Base-by-base conservation (phyloP, 352 stramenopile genomes). In the Phytophthora quininea region DNA sequence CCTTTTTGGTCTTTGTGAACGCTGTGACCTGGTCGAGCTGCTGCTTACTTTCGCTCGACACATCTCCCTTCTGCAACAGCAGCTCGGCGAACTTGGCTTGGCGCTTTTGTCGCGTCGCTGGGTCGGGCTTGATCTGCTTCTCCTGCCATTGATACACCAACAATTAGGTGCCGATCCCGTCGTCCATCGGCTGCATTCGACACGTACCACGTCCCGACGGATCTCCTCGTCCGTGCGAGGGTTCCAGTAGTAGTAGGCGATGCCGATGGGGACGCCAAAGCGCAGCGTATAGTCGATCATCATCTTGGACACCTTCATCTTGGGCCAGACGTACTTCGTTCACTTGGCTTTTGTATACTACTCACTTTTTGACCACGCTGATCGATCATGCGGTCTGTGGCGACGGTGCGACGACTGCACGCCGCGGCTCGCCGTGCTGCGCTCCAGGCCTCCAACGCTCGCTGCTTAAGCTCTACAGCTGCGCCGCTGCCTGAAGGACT, bases 301-400 rank as follows among this genome's bases (percentile, higher is more conserved):
- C 88, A 96, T 93, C 73, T 92, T 93, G 56, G 74, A 61, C 60
- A 96, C 77, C 73, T 93, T 94, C 82, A 96, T 90, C 19, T 24
- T 24, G 19, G 19, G 19, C 19, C 19, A 24, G 19, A 24, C 19
- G 19, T 24, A 24, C 19, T 24, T 24, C 19, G 19, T 24, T 24
- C 19, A 24, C 19, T 24, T 24, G 19, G 12, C 2, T 29, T 47
- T n/a, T 49, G 10, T 2, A 24, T 24, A 24, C 19, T 24, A 24
- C 19, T 24, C 19, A 24, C 19, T 24, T 24, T 24, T 24, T 24
- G 19, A 24, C 19, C 19, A 24, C 19, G 19, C 19, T 24, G 19
- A 24, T 24, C 19, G 19, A 49, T n/a, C 43, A 49, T 49, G 45
- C 43, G 27, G 33, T 45, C 50, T 58, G 43, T 66, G 63, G 56